Evolutionary conservation across 2,329 filamentous ascomycete species (phyloP).

Genomic region (Ambrosiella cleistominuta): DNA sequence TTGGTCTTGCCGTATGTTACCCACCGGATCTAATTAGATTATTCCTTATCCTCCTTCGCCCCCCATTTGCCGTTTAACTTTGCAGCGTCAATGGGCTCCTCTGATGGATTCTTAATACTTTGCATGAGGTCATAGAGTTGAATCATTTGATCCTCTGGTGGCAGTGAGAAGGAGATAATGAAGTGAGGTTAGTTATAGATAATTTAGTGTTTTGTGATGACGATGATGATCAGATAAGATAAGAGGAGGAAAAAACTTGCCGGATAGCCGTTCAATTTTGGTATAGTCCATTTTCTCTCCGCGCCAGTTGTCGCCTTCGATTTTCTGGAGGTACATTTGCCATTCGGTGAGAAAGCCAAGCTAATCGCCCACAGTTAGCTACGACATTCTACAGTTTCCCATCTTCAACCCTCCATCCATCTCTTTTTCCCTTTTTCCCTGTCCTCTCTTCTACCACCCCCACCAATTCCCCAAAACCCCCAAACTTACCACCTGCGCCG

Average conservation of each 20-base stretch:
- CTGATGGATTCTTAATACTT: conserved; percentile 38
- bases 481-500: conserved; percentile 61
- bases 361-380: conserved; percentile 27
- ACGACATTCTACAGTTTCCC: not conserved
- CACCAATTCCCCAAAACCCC: not conserved
- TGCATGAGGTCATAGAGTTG: conserved; percentile 92
- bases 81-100: not conserved
- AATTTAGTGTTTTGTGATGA: no score
- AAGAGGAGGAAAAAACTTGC: conserved; percentile 32
- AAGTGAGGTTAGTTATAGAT: no score
- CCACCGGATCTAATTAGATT: not conserved
- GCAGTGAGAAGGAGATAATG: not conserved
- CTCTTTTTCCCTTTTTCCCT: conserved; percentile 18
- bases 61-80: conserved; percentile 6
- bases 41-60: not conserved
- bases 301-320: conserved; percentile 75
- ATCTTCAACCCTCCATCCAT: conserved; percentile 76
- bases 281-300: conserved; percentile 27
- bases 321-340: conserved; percentile 83
- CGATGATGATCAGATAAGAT: not conserved
- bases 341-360: conserved; percentile 93
- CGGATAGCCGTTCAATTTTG: conserved; percentile 25
- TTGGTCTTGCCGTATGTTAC: no score
- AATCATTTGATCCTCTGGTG: conserved; percentile 70
- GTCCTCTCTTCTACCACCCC: not conserved